Base-by-base conservation (phyloP, 78 protist species). In the Creolimax fragrantissima region DNA sequence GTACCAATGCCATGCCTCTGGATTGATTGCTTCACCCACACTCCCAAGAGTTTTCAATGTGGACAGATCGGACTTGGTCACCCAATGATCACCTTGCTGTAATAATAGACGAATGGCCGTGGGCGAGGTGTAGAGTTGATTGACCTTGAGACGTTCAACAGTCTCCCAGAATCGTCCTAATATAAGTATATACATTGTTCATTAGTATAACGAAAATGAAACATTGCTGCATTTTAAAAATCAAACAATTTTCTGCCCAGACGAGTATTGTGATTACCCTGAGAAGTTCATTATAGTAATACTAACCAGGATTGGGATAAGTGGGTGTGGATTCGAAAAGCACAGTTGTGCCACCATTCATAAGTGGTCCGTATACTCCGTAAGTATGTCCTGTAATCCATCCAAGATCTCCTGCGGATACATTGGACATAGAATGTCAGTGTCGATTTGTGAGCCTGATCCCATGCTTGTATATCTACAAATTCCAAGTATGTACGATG, bases 331-430 rank as follows among this genome's bases (percentile, higher is more conserved):
- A 43, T 45, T 98, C 99, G 92, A 97, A 98, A 47, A 97, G 88
- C 81, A 98, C 91, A 2, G 97, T 84, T 3, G 99, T 98, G 3
- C 98, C 97, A 17, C 99, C 97, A 94, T 96, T 96, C 93, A 42
- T 35, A 39, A 98, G 95, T 41, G 99, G 99, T 44, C 99, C 99
- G 93, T 98, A 98, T 3, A 94, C 90, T 6, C 3, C 35, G 92
- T 98, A 98, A 35, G 97, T 44, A 92, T 98, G 99, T 43, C 98
- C 99, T 3, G 99, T 98, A 92, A 98, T 97, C 99, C 99, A 98
- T 44, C 97, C 96, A 66, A 88, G 24, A 92, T 95, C 93, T 3
- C 43, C 44, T 6, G n/a, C n/a, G n/a, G n/a, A n/a, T n/a, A n/a
- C n/a, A n/a, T n/a, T n/a, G n/a, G n/a, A n/a, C 11, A 37, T 17